Base-by-base conservation (phyloP, 192 early-diverging fungal genomes). In the Mortierella hygrophila region DNA sequence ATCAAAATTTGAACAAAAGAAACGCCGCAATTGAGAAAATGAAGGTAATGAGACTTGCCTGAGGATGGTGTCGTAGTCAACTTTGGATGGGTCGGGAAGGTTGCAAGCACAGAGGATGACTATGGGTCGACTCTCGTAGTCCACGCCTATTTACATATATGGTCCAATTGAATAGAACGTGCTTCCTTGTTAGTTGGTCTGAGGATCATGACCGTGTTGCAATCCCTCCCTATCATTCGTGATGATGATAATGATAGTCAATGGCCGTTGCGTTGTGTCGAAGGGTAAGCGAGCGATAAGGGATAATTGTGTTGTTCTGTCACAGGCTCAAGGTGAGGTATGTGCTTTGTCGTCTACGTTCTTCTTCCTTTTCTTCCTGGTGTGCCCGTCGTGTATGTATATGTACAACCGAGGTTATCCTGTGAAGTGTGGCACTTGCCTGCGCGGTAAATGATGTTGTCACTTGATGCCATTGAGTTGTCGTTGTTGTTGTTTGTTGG, bases 11-110 rank as follows among this genome's bases (percentile, higher is more conserved):
- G 60, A 65, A 13, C 6, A 35, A 60, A 15, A 65, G 11, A 32
- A 29, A 35, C 10, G 29, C 60, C 26, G 60, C 60, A 29, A 60
- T 10, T 60, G 55, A 13, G 3, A 32, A 65, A 65, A 26, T 15
- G 3, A 65, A 4, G 21, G n/a, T 23, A 26, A 3, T 18, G 6
- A 65, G 35, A 76, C 83, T 68, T 89, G 96, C 96, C 91, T 92
- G 37, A 97, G 89, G 83, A 99, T 93, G 42, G 92, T 83, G 90
- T 99, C 96, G 77, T 99, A 97, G 88, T 97, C 91, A 16, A 95
- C 93, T 18, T 90, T 89, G 41, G 89, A 83, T n/a, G 97, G 97
- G 85, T 97, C 93, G n/a, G 96, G 97, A 41, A 99, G 88, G 44
- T 95, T 93, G 89, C 96, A 96, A 29, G 96, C 95, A 77, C 95